Base-by-base conservation (phyloP, 768 basidiomycete species). In the Cystofilobasidium ferigula region DNA sequence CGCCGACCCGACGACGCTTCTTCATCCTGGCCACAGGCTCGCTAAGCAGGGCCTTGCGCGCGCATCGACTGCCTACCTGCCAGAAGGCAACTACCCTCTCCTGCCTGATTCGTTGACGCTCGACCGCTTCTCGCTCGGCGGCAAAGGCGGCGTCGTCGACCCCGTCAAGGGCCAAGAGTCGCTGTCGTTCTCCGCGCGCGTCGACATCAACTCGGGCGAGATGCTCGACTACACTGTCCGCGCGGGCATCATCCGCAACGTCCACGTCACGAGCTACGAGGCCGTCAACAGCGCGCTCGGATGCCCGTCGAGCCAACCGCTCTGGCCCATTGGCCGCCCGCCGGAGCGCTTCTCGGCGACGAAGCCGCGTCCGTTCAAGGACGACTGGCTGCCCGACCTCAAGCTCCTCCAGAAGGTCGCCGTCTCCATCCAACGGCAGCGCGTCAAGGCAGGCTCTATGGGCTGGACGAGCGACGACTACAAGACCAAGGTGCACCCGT, bases 1-100 rank as follows among this genome's bases (percentile, higher is more conserved):
- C 63, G 93, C 95, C 13, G 95, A 99, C 74, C 93, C 93, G 0
- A 90, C 89, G 1, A 79, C 85, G 14, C 70, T 86, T 57, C 80
- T 99, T 30, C 86, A 85, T 24, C 87, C 87, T 0, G 80, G 79
- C 0, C 86, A 93, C 73, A 70, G 77, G 8, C 72, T 91, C 2
- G 80, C 86, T 0, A 76, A 78, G 32, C 75, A 78, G 6, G 93
- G 93, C 0, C 78, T 80, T 6, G 71, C 77, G 53, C 77, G 79
- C 64, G 78, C 78, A 3, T 73, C 79, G 51, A 81, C 87, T 0
- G 71, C 78, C 0, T 99, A 99, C 74, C 80, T 86, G 57, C 72
- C 80, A 0, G 83, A 88, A 67, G 78, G 80, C 30, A 80, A 84
- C 1, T 81, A 77, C 73, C 82, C 87, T 0, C 84, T 98, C 78